These are phyloP conservation scores for Croton setiger DNA, from an alignment of 441 rosid species.

Conservation along the genomic window DNA sequence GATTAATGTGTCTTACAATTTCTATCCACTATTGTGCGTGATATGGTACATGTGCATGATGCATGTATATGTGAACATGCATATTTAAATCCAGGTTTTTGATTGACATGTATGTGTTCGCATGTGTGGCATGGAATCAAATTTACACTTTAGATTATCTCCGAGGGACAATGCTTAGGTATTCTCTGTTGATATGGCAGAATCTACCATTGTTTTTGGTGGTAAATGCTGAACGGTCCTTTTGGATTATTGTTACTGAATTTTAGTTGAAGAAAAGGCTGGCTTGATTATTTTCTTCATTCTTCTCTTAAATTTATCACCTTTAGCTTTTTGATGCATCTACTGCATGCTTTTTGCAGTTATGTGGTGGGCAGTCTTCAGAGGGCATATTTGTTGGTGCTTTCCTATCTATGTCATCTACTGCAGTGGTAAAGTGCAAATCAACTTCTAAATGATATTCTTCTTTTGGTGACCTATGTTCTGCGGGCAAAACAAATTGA, in stretches of 20 bases:
- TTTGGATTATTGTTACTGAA: not conserved
- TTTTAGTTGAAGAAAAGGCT: not conserved
- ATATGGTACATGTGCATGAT: not conserved
- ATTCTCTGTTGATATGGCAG: not conserved
- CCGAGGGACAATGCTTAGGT: not conserved
- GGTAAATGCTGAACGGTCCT: not conserved
- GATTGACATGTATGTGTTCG: not conserved
- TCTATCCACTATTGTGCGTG: not conserved
- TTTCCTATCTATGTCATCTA: constrained; percentile 92
- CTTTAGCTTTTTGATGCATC: constrained; percentile 25
- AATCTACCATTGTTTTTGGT: not conserved
- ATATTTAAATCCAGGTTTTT: not conserved
- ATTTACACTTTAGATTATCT: not conserved
- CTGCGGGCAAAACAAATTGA: not conserved
- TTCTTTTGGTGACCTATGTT: not conserved
- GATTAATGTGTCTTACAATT: not conserved
- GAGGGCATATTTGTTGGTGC: constrained; percentile 92
- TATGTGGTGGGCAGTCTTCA: constrained; percentile 90
- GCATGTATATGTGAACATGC: not conserved
- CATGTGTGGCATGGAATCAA: not conserved
- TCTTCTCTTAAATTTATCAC: constrained; percentile 5
- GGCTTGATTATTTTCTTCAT: not conserved
- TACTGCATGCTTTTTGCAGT: constrained; percentile 45
- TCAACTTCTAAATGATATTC: not conserved
- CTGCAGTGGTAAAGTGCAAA: constrained; percentile 73